Conservation (phyloP, 805 yeast species). For the Teunomyces funiuensis region DNA sequence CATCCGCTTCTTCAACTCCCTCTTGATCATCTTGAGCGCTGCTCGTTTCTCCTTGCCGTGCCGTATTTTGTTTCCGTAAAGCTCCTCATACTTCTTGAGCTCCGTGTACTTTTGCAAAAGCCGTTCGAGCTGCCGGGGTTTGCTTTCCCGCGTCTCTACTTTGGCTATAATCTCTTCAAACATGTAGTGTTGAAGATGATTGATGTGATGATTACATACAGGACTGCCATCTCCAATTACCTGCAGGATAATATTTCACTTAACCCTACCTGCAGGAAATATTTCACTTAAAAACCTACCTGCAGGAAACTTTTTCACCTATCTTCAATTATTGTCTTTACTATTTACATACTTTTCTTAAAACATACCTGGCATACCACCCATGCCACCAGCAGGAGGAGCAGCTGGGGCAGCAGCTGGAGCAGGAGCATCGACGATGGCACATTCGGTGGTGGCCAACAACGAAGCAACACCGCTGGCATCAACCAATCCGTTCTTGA, state of each 20-base stretch:
- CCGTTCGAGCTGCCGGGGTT: slow-evolving; percentile 6
- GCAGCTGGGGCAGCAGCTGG: slow-evolving; percentile 59
- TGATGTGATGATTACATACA: too few species aligned
- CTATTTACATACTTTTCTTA: slow-evolving; percentile 8
- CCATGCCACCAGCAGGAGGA: slow-evolving; percentile 64
- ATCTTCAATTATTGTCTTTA: neutral
- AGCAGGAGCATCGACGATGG: slow-evolving; percentile 92
- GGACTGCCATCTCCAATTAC: too few species aligned
- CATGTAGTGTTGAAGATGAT: slow-evolving; percentile 1
- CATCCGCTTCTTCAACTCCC: slow-evolving; percentile 22
- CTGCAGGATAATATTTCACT: neutral
- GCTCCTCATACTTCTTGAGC: slow-evolving; percentile 15
- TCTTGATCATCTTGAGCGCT: slow-evolving; percentile 22
- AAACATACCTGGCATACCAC: slow-evolving; percentile 52
- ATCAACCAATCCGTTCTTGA: slow-evolving; percentile 90
- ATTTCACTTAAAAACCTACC: too few species aligned
- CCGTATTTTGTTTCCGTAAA: slow-evolving; percentile 6
- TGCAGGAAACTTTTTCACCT: too few species aligned
- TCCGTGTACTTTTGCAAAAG: slow-evolving; percentile 18
- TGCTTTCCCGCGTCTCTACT: neutral
- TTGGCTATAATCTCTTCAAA: slow-evolving; percentile 9
- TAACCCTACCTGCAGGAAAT: neutral
- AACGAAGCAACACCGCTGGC: slow-evolving; percentile 97
- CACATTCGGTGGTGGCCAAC: slow-evolving; percentile 97
- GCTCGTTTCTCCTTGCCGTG: slow-evolving; percentile 9